Evolutionary conservation across 257 asterid species (phyloP).

Genomic region (Cruciata laevipes): DNA sequence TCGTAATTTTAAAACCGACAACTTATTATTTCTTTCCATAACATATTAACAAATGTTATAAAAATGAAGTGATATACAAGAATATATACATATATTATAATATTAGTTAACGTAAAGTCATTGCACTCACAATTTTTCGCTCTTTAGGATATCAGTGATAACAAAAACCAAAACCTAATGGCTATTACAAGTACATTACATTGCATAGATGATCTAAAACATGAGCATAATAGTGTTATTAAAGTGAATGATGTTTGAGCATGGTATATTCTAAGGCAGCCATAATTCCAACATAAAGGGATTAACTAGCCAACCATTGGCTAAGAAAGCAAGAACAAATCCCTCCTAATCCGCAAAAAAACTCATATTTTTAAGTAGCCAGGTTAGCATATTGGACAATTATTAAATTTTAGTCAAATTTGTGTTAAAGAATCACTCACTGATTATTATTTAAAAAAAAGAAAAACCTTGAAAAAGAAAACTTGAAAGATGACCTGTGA

Average conservation of each 20-base stretch:
- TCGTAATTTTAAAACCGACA: too few species aligned
- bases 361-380: constrained; percentile 7
- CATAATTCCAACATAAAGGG: not conserved
- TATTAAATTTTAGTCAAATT: not conserved
- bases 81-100: too few species aligned
- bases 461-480: not conserved
- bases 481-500: not conserved
- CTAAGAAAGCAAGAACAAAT: constrained; percentile 19
- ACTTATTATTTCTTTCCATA: too few species aligned
- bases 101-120: too few species aligned
- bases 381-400: not conserved
- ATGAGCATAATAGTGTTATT: not conserved
- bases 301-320: not conserved
- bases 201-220: constrained; percentile 5
- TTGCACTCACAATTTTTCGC: too few species aligned
- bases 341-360: constrained; percentile 19
- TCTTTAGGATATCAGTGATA: too few species aligned
- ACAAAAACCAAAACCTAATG: too few species aligned
- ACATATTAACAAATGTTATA: too few species aligned
- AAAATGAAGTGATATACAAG: too few species aligned
- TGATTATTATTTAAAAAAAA: not conserved
- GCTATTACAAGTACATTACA: not conserved
- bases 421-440: not conserved
- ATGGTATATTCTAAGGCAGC: not conserved
- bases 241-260: not conserved